Conservation (phyloP, 306 rosid species). For the Lagenaria siceraria region DNA sequence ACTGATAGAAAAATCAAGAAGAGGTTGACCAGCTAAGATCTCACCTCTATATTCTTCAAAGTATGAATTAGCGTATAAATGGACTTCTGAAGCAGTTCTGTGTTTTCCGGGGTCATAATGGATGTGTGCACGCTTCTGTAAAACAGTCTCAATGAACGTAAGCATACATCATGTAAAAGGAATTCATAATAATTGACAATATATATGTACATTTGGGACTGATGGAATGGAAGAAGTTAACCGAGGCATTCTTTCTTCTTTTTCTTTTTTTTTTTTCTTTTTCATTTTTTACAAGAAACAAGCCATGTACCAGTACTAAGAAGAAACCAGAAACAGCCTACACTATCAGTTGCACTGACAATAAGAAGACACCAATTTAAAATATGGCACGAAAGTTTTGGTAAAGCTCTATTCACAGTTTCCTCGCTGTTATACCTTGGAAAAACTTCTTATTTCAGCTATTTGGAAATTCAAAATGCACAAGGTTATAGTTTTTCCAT, state of each 20-base stretch:
- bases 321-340: background rate
- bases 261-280: too few relatives aligned
- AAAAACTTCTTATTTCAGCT: background rate
- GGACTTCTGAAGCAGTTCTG: slow-evolving; percentile 66
- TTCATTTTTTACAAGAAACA: background rate
- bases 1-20: background rate
- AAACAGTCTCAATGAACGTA: background rate
- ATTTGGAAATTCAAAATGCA: background rate
- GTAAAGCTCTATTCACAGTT: background rate
- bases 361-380: background rate
- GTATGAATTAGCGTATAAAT: slow-evolving; percentile 55
- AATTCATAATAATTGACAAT: background rate
- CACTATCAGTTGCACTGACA: too few relatives aligned
- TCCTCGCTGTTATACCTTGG: background rate
- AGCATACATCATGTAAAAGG: background rate
- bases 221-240: background rate
- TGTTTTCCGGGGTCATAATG: slow-evolving; percentile 62
- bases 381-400: background rate
- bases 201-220: background rate
- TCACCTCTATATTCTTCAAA: slow-evolving; percentile 73
- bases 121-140: slow-evolving; percentile 58
- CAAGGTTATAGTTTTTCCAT: background rate
- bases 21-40: background rate
- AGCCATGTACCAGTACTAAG: background rate
- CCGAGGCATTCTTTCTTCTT: background rate